Evolutionary conservation across 768 basidiomycete species (phyloP).

Genomic region (Hypsizygus marmoreus): DNA sequence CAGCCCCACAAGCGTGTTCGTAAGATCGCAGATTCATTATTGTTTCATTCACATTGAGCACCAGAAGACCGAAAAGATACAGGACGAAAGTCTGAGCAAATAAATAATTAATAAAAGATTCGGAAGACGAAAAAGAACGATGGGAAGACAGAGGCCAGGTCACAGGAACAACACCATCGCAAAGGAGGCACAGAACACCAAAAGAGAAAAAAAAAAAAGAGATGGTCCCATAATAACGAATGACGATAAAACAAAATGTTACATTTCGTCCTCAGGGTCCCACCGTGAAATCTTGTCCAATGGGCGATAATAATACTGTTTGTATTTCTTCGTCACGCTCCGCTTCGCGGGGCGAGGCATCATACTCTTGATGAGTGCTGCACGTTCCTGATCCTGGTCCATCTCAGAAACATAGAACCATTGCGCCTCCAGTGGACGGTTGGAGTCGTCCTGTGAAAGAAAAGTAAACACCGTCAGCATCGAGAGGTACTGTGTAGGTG

Average conservation of each 20-base stretch:
- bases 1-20: no score
- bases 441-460: conserved; percentile 45
- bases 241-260: conserved; percentile 2
- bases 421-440: conserved; percentile 55
- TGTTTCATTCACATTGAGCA: no score
- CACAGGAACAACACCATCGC: no score
- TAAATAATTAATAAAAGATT: no score
- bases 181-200: background rate
- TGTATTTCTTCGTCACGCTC: conserved; percentile 79
- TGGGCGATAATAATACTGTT: conserved; percentile 83
- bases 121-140: no score
- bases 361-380: conserved; percentile 63
- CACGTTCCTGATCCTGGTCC: conserved; percentile 73
- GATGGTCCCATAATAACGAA: no score
- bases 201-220: background rate
- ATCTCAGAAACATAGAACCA: conserved; percentile 80
- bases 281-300: conserved; percentile 71
- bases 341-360: conserved; percentile 78
- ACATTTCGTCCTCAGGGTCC: conserved; percentile 71
- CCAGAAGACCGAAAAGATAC: no score
- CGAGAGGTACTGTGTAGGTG: no score
- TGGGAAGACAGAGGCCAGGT: no score
- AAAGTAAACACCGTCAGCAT: background rate
- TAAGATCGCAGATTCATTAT: no score
- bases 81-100: no score